Evolutionary conservation across 2,329 filamentous ascomycete genomes (phyloP).

Genomic region (Cladophialophora chaetospira): DNA sequence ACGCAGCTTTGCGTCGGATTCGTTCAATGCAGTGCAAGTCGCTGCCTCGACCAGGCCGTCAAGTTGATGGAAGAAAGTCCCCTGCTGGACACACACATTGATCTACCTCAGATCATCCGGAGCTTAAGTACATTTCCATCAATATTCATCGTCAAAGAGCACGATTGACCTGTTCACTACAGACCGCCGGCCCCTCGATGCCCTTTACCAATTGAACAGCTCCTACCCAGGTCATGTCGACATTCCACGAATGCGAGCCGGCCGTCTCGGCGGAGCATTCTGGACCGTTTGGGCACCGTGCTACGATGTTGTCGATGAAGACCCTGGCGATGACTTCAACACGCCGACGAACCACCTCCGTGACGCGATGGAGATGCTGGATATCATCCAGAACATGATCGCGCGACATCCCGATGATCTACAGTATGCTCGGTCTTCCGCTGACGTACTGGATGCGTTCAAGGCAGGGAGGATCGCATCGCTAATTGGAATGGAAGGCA

Average conservation of each 20-base stretch:
- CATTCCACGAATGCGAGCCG: conserved; percentile 69
- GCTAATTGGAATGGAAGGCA: conserved; percentile 36
- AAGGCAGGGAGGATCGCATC: conserved; percentile 30
- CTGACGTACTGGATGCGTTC: conserved; percentile 16
- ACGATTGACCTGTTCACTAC: not conserved
- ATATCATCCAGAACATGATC: conserved; percentile 24
- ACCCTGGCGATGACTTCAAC: conserved; percentile 13
- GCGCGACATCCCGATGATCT: conserved; percentile 10
- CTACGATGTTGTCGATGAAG: conserved; percentile 61
- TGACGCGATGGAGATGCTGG: conserved; percentile 21
- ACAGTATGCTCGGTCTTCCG: conserved; percentile 14
- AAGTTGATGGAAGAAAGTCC: conserved; percentile 9
- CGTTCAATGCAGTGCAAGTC: too few relatives aligned
- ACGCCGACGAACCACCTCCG: conserved; percentile 17
- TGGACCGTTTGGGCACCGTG: conserved; percentile 86
- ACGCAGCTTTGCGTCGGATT: too few relatives aligned
- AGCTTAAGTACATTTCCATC: not conserved
- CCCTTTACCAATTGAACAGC: conserved; percentile 53
- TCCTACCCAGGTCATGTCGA: conserved; percentile 73
- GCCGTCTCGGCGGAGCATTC: conserved; percentile 78
- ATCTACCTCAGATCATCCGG: conserved; percentile 11
- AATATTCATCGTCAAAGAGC: not conserved
- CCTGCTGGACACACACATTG: conserved; percentile 10
- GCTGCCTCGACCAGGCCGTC: conserved; percentile 6
- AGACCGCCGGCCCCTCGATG: conserved; percentile 17